phyloP scores from a whole-genome alignment of 495 filamentous ascomycete genomes.

The Penicillium subrubescens region DNA sequence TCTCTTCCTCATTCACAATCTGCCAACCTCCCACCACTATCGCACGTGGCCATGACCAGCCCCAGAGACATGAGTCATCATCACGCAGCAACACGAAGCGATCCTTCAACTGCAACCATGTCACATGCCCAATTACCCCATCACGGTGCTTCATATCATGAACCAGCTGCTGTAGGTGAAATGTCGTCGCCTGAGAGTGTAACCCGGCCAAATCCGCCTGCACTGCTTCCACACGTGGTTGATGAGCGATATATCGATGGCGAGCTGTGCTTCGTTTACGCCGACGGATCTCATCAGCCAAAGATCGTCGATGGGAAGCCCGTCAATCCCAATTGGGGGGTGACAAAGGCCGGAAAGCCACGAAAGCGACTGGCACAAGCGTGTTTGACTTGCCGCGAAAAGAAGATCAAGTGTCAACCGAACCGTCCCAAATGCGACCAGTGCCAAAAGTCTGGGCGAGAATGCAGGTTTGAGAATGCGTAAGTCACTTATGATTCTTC shows the following conservation, averaged over 20 bases:
- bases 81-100: slow-evolving; percentile 26
- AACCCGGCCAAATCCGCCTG: slow-evolving; percentile 19
- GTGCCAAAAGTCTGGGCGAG: slow-evolving; percentile 83
- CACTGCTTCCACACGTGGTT: slow-evolving; percentile 46
- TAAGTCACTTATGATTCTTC: slow-evolving; percentile 49
- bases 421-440: slow-evolving; percentile 83
- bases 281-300: slow-evolving; percentile 81
- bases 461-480: slow-evolving; percentile 87
- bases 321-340: slow-evolving; percentile 90
- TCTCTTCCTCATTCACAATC: slow-evolving; percentile 24
- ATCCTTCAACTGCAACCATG: slow-evolving; percentile 19
- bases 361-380: slow-evolving; percentile 87
- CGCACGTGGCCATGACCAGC: slow-evolving; percentile 35
- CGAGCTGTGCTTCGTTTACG: slow-evolving; percentile 84
- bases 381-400: slow-evolving; percentile 87
- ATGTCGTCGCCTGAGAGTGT: slow-evolving; percentile 25
- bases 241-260: slow-evolving; percentile 62
- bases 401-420: slow-evolving; percentile 96
- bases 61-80: slow-evolving; percentile 19
- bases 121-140: slow-evolving; percentile 17
- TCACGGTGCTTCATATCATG: slow-evolving; percentile 21
- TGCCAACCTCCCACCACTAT: slow-evolving; percentile 37
- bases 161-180: slow-evolving; percentile 19
- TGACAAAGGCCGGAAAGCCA: slow-evolving; percentile 90
- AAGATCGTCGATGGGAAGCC: slow-evolving; percentile 81